Evolutionary conservation across 169 alveolate species (phyloP), one percentile per base, ranked within the genome.

Genomic region (Plasmodium cynomolgi): DNA sequence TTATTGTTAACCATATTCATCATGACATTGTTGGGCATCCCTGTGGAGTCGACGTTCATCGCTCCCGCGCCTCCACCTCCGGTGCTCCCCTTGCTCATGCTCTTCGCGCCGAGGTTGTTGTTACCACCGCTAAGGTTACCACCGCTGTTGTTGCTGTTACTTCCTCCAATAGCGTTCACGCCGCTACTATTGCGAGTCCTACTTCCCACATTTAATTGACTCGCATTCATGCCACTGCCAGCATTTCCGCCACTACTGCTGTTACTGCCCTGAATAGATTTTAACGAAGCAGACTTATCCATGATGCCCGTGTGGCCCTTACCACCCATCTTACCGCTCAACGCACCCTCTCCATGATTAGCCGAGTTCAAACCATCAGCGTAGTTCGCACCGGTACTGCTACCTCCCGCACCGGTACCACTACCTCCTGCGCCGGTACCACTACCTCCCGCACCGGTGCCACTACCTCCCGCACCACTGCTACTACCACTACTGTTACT

Each of bases 1-100:
- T 54, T 84, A 8, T 72, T 84, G 37, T 84, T 84, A 3, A 82
- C 90, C 90, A 82, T 82, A 56, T 56, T 56, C 90, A 82, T 82
- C 62, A 82, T 20, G 0, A 82, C 62, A 37, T 33, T 82, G 71
- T 82, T 82, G 1, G 90, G 90, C 77, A 68, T 23, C 71, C 34
- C 33, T 7, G 56, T 26, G 44, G 81, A 83, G 44, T 34, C 74
- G 39, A 31, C 33, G 39, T 17, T 6, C 7, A 58, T 83, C 7
- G 81, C 3, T 17, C 39, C 37, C 0, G 17, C 54, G 8, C 81
- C 72, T 34, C 44, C 26, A 84, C 44, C 75, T 1, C 13, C 23
- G 75, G 39, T 47, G 37, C 72, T 31, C 5, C 33, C 47, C 2
- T 50, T 80, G 62, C 31, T 39, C 74, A 74, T 68, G 39, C 47